Conservation (phyloP, 2,329 filamentous ascomycete genomes). For the Cytospora paraplurivora region DNA sequence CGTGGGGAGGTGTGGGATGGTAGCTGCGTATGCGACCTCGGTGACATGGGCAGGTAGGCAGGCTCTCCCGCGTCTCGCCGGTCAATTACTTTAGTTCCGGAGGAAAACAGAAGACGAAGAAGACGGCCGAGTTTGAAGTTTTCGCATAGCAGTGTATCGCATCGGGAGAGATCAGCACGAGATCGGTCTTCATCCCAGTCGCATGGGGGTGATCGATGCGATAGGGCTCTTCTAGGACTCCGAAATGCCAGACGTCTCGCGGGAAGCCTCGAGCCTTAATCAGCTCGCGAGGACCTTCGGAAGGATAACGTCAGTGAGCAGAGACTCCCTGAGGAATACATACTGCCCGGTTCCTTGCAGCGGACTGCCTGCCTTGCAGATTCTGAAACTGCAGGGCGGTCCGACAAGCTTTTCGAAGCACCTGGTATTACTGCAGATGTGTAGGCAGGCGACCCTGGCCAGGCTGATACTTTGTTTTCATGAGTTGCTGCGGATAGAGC, state of each 20-base stretch:
- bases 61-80: neutral
- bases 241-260: no score
- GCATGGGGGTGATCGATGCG: no score
- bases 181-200: no score
- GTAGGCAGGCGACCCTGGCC: neutral
- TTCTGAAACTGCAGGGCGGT: neutral
- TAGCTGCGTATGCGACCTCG: no score
- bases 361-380: neutral
- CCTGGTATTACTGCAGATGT: neutral
- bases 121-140: neutral
- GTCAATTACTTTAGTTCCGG: neutral
- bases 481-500: neutral
- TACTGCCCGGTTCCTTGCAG: neutral
- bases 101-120: neutral
- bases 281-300: neutral
- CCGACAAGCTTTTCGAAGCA: neutral
- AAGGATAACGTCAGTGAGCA: neutral
- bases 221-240: no score
- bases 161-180: neutral
- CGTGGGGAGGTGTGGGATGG: neutral
- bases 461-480: neutral
- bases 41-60: neutral
- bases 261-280: no score
- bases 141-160: neutral
- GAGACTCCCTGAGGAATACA: neutral